These are phyloP conservation scores for Trichoderma guizhouense DNA, from an alignment of 2,329 filamentous ascomycete genomes.

Conservation along the genomic window DNA sequence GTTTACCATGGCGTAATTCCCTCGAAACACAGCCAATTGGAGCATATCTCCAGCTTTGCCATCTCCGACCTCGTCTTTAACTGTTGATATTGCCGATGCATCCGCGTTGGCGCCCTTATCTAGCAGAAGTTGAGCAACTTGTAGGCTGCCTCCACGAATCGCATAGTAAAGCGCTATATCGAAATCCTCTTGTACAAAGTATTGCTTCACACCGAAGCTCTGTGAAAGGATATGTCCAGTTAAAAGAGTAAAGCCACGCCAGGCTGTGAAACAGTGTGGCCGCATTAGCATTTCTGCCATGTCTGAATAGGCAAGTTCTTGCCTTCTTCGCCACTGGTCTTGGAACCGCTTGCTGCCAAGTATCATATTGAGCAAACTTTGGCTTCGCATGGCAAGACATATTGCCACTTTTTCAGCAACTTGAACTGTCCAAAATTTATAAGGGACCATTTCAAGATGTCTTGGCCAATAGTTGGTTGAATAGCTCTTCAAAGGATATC, in stretches of 20 bases:
- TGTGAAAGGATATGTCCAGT: background rate
- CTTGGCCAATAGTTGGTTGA: background rate
- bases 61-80: background rate
- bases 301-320: background rate
- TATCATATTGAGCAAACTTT: background rate
- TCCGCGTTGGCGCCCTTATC: background rate
- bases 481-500: background rate
- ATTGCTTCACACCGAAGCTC: background rate
- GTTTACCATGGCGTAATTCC: background rate
- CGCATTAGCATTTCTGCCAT: background rate
- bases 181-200: background rate
- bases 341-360: background rate
- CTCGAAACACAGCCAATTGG: background rate
- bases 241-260: background rate
- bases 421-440: background rate
- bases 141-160: background rate
- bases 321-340: background rate
- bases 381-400: background rate
- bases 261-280: background rate
- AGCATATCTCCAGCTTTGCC: background rate
- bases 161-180: background rate
- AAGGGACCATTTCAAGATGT: constrained; percentile 1
- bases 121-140: background rate
- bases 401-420: background rate
- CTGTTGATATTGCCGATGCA: background rate